Evolutionary conservation across 2,329 filamentous ascomycete genomes (phyloP), one percentile per base, ranked within the genome.

Genomic region (Nothophoma quercina): DNA sequence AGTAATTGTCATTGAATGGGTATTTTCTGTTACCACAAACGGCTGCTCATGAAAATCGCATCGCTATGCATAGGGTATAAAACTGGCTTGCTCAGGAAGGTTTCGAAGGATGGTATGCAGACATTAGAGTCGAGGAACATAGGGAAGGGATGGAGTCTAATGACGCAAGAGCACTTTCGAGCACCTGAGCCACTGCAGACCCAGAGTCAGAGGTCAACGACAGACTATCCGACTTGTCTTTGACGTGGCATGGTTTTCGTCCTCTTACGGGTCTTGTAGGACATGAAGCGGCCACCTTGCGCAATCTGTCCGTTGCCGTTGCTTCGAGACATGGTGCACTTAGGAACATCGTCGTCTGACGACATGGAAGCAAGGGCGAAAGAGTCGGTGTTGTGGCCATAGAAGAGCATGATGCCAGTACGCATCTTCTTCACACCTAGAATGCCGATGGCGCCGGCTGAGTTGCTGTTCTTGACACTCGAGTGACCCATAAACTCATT

Each of bases 401-500:
- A 99, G 74, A 93, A 93, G 43, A 99, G 83, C 69, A 89, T 91
- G 59, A 91, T 86, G 1, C 91, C 92, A 18, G 84, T 81, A 10
- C 79, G 80, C 0, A 85, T 88, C 78, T 92, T 95, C 78, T 98
- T 98, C 65, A 97, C 89, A 1, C 87, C 87, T 79, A 99, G 87
- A 51, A 96, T 85, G 2, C 95, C 95, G 66, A 99, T 96, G 23
- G 93, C 93, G 3, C 90, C 91, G n/a, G 85, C 81, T 9, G 91
- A 93, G 47, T 88, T 85, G 64, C 91, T 95, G 65, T 88, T 81
- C 62, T 80, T 83, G 57, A 99, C 93, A 42, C 92, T 91, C 0
- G 92, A 90, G 70, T 97, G 95, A 35, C 87, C 84, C 87, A 96
- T 95, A 70, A 99, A 99, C 70, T 98, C 95, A n/a, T 88, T 81